phyloP scores from a whole-genome alignment of 2,329 filamentous ascomycete species.

The Lojkania enalia region DNA sequence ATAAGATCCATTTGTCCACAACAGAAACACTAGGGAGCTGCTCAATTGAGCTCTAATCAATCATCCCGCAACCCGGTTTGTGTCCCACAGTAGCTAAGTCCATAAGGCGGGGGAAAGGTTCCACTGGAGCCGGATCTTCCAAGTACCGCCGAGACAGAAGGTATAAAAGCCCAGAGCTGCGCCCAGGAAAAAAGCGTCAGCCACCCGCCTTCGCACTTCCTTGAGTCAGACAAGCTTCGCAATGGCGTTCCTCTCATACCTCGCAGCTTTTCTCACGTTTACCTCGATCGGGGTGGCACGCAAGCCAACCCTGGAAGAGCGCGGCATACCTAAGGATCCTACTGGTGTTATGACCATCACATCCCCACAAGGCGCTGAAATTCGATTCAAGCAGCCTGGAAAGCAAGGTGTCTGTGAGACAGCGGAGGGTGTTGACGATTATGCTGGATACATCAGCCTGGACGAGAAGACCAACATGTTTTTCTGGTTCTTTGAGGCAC shows the following conservation, averaged over 20 bases:
- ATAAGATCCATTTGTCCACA: background rate
- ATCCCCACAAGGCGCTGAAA: constrained; percentile 38
- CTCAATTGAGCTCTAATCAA: background rate
- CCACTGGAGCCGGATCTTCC: background rate
- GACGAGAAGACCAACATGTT: constrained; percentile 44
- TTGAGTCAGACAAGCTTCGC: constrained; percentile 11
- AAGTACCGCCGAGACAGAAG: background rate
- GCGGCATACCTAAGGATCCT: constrained; percentile 36
- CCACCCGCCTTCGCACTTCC: background rate
- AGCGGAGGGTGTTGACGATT: constrained; percentile 41
- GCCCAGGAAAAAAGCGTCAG: background rate
- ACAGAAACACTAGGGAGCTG: background rate
- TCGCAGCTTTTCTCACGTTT: constrained; percentile 27
- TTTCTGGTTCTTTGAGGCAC: constrained; percentile 55
- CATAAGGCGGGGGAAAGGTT: background rate
- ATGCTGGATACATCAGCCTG: constrained; percentile 44
- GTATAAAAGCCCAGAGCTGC: background rate
- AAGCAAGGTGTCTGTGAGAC: constrained; percentile 51
- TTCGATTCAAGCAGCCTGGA: constrained; percentile 42
- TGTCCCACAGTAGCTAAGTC: background rate
- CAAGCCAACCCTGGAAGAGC: constrained; percentile 30
- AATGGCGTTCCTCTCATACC: constrained; percentile 29
- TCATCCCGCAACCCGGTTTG: background rate
- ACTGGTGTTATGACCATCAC: constrained; percentile 38
- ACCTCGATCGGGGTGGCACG: constrained; percentile 23